Conservation (phyloP, 148 eudicot genomes). For the Chenopodium berlandieri region DNA sequence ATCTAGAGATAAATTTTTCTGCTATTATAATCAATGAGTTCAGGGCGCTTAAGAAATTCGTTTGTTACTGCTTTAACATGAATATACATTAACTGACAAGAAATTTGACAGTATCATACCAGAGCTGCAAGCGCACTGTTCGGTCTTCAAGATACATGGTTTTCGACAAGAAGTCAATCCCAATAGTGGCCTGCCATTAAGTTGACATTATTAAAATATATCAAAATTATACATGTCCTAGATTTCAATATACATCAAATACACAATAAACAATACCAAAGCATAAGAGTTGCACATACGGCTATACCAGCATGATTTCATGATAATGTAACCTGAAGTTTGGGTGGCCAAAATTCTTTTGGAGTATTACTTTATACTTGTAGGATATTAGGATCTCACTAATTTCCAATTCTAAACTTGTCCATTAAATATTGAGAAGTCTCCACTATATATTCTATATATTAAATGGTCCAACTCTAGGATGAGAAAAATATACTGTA, state of each 20-base stretch:
- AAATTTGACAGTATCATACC: constrained; percentile 31
- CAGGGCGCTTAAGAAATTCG: background rate
- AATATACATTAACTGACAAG: background rate
- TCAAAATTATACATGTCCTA: background rate
- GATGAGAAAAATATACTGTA: too few relatives aligned
- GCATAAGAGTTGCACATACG: background rate
- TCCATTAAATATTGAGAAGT: background rate
- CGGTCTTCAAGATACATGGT: constrained; percentile 88
- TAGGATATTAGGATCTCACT: background rate
- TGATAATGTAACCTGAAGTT: background rate
- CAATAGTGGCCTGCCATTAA: constrained; percentile 62
- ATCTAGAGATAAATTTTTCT: background rate
- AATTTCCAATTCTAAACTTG: background rate
- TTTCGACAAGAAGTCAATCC: constrained; percentile 77
- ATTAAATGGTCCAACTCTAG: background rate
- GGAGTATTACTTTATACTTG: background rate
- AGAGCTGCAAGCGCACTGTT: constrained; percentile 76
- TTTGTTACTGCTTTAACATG: background rate
- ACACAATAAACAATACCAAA: background rate
- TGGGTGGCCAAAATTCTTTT: background rate
- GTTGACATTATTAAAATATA: background rate
- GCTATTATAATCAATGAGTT: background rate
- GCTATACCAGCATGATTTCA: background rate
- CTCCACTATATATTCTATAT: background rate
- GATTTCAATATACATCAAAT: background rate